Percentiles rank a stretch among this genome's conserved stretches.
phyloP scores from a whole-genome alignment of 352 stramenopile species.

The Pythium volutum region DNA sequence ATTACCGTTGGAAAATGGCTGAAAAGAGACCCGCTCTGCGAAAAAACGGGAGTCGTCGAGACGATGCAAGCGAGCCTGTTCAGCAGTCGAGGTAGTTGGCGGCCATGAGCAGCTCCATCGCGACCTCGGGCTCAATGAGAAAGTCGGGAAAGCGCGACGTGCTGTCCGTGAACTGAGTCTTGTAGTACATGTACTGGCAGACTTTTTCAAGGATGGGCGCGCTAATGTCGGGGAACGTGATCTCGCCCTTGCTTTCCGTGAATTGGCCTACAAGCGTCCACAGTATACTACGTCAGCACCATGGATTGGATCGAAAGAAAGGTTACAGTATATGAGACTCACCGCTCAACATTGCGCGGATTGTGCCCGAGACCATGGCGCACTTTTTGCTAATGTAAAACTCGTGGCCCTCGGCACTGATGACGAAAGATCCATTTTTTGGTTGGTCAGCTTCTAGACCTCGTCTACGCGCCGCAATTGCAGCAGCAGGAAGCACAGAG shows the following conservation, averaged over 20 bases:
- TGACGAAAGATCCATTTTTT: neutral
- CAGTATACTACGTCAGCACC: neutral
- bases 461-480: neutral
- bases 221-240: slow-evolving; percentile 97
- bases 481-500: neutral
- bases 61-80: neutral
- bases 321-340: slow-evolving; percentile 20
- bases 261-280: slow-evolving; percentile 73
- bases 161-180: slow-evolving; percentile 94
- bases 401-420: slow-evolving; percentile 93
- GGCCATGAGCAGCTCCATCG: slow-evolving; percentile 96
- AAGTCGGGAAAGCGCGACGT: slow-evolving; percentile 96
- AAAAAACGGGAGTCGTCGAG: too few species aligned
- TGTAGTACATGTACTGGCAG: slow-evolving; percentile 99
- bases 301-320: neutral
- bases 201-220: slow-evolving; percentile 96
- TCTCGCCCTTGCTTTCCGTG: slow-evolving; percentile 93
- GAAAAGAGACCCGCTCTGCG: too few species aligned
- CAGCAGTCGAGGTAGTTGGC: slow-evolving; percentile 97
- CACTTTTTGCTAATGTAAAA: slow-evolving; percentile 94
- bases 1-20: neutral
- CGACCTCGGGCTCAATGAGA: slow-evolving; percentile 97
- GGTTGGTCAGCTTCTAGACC: slow-evolving; percentile 13
- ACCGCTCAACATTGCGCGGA: slow-evolving; percentile 96
- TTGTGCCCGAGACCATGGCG: slow-evolving; percentile 94